Evolutionary conservation across 2,329 filamentous ascomycete genomes (phyloP).

Genomic region (Dryadomyces quercus-mongolicae): DNA sequence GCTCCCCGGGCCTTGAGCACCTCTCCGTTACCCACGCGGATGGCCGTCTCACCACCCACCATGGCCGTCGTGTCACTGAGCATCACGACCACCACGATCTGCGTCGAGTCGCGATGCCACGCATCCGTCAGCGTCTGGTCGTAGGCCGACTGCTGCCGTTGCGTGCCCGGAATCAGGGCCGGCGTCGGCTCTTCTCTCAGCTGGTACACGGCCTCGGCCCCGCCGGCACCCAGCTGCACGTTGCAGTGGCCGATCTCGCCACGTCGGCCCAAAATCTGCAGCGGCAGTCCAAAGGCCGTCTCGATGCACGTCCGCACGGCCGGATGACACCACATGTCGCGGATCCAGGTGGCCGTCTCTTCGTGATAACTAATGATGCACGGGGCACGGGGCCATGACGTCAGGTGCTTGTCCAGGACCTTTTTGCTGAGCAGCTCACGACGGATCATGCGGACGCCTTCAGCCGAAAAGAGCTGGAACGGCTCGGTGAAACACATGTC

Average conservation of each 20-base stretch:
- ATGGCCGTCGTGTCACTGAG: constrained; percentile 1
- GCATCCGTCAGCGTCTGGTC: constrained; percentile 1
- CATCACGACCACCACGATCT: constrained; percentile 3
- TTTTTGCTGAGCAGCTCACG: constrained; percentile 1
- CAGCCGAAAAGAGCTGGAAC: not conserved
- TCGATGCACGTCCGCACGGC: not conserved
- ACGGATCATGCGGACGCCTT: constrained; percentile 1
- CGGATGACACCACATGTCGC: constrained; percentile 2
- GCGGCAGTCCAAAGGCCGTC: not conserved
- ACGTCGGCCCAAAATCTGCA: not conserved
- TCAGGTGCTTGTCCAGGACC: constrained; percentile 2
- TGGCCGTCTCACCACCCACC: constrained; percentile 2
- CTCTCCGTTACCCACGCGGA: not conserved
- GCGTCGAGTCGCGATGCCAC: constrained; percentile 3
- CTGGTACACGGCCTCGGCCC: not conserved
- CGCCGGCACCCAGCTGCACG: not conserved
- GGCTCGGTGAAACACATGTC: constrained; percentile 1
- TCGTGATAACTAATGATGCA: constrained; percentile 2
- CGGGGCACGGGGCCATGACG: not conserved
- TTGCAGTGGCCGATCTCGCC: constrained; percentile 3
- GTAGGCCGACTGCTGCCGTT: not conserved
- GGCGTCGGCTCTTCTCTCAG: not conserved
- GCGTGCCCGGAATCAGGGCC: too few relatives aligned
- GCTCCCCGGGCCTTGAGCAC: not conserved
- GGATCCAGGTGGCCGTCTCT: constrained; percentile 1